Evolutionary conservation across 345 rosid species (phyloP).

Genomic region (Cochlearia excelsa): DNA sequence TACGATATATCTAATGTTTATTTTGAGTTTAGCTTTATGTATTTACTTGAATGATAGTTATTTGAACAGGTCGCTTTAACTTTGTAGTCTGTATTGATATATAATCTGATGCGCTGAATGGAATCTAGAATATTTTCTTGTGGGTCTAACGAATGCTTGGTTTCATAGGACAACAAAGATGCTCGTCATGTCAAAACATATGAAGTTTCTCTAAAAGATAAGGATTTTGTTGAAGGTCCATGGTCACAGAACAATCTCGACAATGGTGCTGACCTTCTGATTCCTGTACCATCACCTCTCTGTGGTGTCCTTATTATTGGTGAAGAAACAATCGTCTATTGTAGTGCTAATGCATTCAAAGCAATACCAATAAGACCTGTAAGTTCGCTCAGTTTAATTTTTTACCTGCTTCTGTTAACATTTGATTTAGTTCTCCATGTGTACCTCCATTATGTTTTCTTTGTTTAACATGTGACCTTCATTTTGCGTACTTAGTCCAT

Average conservation of each 20-base stretch:
- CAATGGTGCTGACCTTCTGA: constrained; percentile 86
- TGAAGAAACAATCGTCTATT: constrained; percentile 93
- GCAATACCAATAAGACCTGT: constrained; percentile 92
- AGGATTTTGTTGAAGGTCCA: constrained; percentile 95
- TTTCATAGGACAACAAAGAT: constrained; percentile 89
- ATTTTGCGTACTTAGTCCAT: constrained; percentile 53
- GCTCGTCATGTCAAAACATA: constrained; percentile 96
- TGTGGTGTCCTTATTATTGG: constrained; percentile 98
- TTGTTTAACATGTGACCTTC: constrained; percentile 29
- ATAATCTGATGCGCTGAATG: constrained; percentile 10
- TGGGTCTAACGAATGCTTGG: constrained; percentile 24
- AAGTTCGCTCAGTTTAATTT: constrained; percentile 33
- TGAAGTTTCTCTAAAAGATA: constrained; percentile 90
- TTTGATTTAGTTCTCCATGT: constrained; percentile 1
- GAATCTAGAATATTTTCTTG: background rate
- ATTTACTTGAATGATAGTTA: constrained; percentile 6
- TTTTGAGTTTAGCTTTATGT: constrained; percentile 16
- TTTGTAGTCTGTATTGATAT: background rate
- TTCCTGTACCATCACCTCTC: constrained; percentile 96
- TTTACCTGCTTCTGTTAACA: constrained; percentile 5
- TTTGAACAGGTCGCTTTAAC: background rate
- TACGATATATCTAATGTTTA: constrained; percentile 3
- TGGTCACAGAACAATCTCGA: constrained; percentile 97
- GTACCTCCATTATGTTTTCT: constrained; percentile 9
- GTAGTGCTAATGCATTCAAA: constrained; percentile 88